Conservation (phyloP, 306 rosid genomes). For the Trichosanthes truncata region DNA sequence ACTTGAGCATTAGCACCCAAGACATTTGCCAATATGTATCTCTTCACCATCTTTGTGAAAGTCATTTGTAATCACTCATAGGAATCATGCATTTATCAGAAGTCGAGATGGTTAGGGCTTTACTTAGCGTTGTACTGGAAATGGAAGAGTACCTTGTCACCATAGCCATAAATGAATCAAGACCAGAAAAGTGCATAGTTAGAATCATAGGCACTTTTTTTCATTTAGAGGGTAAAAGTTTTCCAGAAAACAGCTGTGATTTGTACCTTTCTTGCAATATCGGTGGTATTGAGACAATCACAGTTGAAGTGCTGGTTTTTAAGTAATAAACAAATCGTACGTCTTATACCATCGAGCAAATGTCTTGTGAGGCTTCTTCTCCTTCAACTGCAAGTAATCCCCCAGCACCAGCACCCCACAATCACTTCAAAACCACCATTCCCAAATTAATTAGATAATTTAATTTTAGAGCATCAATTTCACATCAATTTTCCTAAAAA, state of each 20-base stretch:
- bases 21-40: conserved; percentile 49
- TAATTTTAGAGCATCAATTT: too few relatives aligned
- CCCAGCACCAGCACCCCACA: conserved; percentile 78
- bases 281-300: conserved; percentile 66
- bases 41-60: conserved; percentile 72
- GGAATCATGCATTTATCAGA: conserved; percentile 80
- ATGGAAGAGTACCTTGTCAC: conserved; percentile 72
- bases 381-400: conserved; percentile 80
- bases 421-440: conserved; percentile 39
- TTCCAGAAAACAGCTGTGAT: neutral
- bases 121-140: conserved; percentile 66
- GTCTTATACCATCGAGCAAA: conserved; percentile 51
- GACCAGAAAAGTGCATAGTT: neutral
- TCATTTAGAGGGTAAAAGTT: neutral
- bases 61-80: conserved; percentile 69
- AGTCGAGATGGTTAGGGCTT: conserved; percentile 55
- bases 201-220: neutral
- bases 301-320: conserved; percentile 70
- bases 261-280: conserved; percentile 62
- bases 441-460: neutral
- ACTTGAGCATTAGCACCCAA: conserved; percentile 84
- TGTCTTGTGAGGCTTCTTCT: conserved; percentile 88
- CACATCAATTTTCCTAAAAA: neutral
- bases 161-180: conserved; percentile 58
- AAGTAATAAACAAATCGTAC: conserved; percentile 71